Base-by-base conservation (phyloP, 768 basidiomycete species). In the Dacryopinax spathularia region DNA sequence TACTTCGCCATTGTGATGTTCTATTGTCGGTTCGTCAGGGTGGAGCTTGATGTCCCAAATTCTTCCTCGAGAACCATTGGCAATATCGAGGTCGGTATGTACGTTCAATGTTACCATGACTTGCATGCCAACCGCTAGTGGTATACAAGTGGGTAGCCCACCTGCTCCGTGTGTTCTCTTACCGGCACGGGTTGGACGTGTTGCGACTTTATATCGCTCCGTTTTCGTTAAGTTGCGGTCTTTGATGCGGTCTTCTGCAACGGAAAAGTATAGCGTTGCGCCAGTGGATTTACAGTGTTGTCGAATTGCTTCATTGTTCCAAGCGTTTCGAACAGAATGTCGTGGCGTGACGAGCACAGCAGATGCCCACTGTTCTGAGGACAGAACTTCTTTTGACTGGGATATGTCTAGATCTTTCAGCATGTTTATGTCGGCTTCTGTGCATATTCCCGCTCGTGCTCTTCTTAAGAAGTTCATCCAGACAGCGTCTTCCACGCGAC, bases 101-200 rank as follows among this genome's bases (percentile, higher is more conserved):
- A 78, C 64, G 48, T 79, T 79, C 0, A 66, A 15, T 1, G 70
- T 65, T 0, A 77, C 72, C 76, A 80, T 77, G 0, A 71, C 75
- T 48, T 72, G 65, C 74, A 75, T 76, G 0, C 77, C 77, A 0
- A 75, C 64, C 0, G 73, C 73, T 0, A 78, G 27, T 48, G 74
- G 69, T 0, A 76, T 63, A 0, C 10, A n/a, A 9, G 68, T 65
- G 1, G 48, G 25, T 20, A 76, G 63, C 37, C 48, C 48, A 31
- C 25, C 33, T 25, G 60, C 10, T 12, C 27, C 67, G 3, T 39
- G 20, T 25, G 22, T 31, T 18, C 34, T n/a, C 65, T 25, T 34
- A 67, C 66, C n/a, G n/a, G n/a, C n/a, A n/a, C n/a, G n/a, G n/a
- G n/a, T 63, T 2, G 12, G 22, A 44, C 41, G n/a, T 2, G 31